A percentile compares a stretch with the other conserved stretches of the same genome.
These are phyloP conservation scores for Gossypium longicalyx DNA, from an alignment of 345 rosid genomes.

Conservation along the genomic window DNA sequence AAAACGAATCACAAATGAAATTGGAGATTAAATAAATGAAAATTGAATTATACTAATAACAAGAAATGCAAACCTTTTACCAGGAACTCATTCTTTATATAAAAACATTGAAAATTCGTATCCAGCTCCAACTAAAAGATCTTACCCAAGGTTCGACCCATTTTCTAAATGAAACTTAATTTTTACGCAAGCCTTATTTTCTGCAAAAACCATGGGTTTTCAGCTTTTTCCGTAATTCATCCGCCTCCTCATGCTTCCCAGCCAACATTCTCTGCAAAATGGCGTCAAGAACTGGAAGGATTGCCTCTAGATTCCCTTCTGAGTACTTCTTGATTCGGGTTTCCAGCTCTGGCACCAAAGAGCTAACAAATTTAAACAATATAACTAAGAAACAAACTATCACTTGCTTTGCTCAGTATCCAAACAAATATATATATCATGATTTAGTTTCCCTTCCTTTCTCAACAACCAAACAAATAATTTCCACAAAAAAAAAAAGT, in stretches of 20 bases:
- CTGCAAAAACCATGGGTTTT: too few species aligned
- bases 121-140: too few species aligned
- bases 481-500: too few species aligned
- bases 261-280: slow-evolving; percentile 52
- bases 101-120: too few species aligned
- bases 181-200: too few species aligned
- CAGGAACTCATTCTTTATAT: too few species aligned
- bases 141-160: too few species aligned
- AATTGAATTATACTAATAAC: too few species aligned
- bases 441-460: not conserved
- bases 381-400: slow-evolving; percentile 6
- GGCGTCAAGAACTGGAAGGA: slow-evolving; percentile 58
- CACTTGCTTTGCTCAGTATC: not conserved
- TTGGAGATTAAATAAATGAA: too few species aligned
- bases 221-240: slow-evolving; percentile 24
- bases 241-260: slow-evolving; percentile 62
- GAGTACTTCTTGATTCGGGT: slow-evolving; percentile 56
- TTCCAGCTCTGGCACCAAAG: slow-evolving; percentile 1
- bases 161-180: too few species aligned
- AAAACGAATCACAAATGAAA: too few species aligned
- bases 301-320: slow-evolving; percentile 65
- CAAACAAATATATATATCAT: not conserved
- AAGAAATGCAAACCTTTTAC: too few species aligned
- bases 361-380: slow-evolving; percentile 15
- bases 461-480: not conserved